Percentiles rank a stretch among this genome's conserved stretches.
Evolutionary conservation across 169 alveolate species (phyloP).

Genomic region (Hammondia hammondi): DNA sequence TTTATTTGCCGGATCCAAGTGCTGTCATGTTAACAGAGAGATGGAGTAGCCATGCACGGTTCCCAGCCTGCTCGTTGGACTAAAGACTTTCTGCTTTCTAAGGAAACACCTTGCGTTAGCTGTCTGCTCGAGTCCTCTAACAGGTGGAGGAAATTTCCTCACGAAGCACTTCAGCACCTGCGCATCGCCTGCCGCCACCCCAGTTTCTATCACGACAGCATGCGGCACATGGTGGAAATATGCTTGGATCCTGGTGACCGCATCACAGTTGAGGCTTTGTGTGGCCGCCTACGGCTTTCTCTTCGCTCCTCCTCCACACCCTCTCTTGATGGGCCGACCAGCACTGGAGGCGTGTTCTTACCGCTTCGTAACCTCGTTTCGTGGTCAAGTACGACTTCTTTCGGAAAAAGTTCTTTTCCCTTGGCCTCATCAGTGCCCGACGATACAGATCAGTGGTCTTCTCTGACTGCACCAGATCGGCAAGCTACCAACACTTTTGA

Average conservation of each 20-base stretch:
- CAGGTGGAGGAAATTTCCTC: neutral
- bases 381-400: neutral
- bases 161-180: conserved; percentile 20
- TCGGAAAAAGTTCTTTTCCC: neutral
- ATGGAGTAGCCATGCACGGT: too few species aligned
- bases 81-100: too few species aligned
- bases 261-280: neutral
- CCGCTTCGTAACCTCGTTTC: neutral
- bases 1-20: too few species aligned
- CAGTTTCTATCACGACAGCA: conserved; percentile 3
- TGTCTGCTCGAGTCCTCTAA: too few species aligned
- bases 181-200: neutral
- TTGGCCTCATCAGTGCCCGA: neutral
- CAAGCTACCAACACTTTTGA: neutral
- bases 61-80: too few species aligned
- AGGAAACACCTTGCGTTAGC: too few species aligned
- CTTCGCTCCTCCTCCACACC: conserved; percentile 9
- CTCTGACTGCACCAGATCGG: neutral
- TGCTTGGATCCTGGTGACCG: neutral
- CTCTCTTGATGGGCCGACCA: neutral
- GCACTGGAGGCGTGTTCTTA: neutral
- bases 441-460: neutral
- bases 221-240: conserved; percentile 7
- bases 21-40: too few species aligned
- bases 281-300: neutral